These are phyloP conservation scores for Sphaceloma murrayae DNA, from an alignment of 2,329 filamentous ascomycete genomes.

Conservation along the genomic window DNA sequence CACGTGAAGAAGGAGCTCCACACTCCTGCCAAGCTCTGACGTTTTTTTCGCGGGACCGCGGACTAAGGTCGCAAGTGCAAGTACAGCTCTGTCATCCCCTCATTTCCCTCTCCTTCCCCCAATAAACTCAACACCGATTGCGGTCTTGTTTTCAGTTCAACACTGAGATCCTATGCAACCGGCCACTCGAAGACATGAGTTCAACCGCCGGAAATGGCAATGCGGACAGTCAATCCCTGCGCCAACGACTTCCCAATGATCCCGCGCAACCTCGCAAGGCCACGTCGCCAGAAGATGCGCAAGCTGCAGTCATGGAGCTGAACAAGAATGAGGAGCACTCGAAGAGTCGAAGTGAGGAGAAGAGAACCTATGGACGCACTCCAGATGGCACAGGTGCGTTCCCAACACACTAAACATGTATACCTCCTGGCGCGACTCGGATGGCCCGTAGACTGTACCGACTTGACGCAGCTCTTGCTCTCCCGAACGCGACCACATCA, in stretches of 20 bases:
- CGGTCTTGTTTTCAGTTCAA: slow-evolving; percentile 8
- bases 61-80: too few relatives aligned
- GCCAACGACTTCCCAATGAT: slow-evolving; percentile 37
- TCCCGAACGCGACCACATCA: slow-evolving; percentile 8
- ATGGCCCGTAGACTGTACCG: slow-evolving; percentile 12
- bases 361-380: slow-evolving; percentile 83
- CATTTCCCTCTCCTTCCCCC: neutral
- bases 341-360: slow-evolving; percentile 44
- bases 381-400: slow-evolving; percentile 78
- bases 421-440: slow-evolving; percentile 2
- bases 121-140: neutral
- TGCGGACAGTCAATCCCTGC: slow-evolving; percentile 27
- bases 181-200: slow-evolving; percentile 9
- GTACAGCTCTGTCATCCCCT: slow-evolving; percentile 5
- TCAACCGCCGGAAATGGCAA: slow-evolving; percentile 13
- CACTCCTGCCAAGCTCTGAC: slow-evolving; percentile 10
- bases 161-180: slow-evolving; percentile 5
- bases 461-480: slow-evolving; percentile 13
- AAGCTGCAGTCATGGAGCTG: slow-evolving; percentile 40
- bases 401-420: slow-evolving; percentile 1
- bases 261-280: slow-evolving; percentile 27
- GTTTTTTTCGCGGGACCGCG: slow-evolving; percentile 13
- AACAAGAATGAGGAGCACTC: slow-evolving; percentile 41
- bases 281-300: slow-evolving; percentile 32
- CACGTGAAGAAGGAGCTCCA: slow-evolving; percentile 13